Evolutionary conservation across 2,329 filamentous ascomycete genomes (phyloP).

Genomic region (Didymella arachidicola): DNA sequence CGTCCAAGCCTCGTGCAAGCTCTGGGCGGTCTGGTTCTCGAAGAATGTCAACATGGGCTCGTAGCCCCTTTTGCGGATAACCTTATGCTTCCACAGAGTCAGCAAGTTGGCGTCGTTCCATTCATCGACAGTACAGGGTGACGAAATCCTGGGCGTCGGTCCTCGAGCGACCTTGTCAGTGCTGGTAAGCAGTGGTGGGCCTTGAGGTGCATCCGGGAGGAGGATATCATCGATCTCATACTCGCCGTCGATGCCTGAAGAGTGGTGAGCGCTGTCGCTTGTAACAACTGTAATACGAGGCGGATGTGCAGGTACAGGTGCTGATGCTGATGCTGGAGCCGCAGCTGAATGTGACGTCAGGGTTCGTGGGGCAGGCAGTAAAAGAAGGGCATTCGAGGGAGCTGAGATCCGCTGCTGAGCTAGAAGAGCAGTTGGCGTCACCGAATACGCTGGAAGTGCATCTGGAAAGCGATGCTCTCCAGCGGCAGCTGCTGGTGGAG

Average conservation of each 20-base stretch:
- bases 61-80: constrained; percentile 13
- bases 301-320: background rate
- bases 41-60: constrained; percentile 6
- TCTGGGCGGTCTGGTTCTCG: background rate
- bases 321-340: background rate
- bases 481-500: background rate
- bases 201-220: background rate
- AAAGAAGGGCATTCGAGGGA: background rate
- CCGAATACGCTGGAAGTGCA: background rate
- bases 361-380: background rate
- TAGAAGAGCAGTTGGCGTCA: background rate
- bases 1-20: constrained; percentile 1
- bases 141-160: background rate
- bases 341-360: background rate
- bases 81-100: constrained; percentile 9
- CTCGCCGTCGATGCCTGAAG: constrained; percentile 2
- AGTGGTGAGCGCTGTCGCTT: background rate
- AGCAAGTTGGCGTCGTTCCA: constrained; percentile 11
- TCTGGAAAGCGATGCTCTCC: background rate
- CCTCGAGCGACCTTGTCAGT: background rate
- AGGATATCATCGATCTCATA: background rate
- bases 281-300: background rate
- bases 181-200: background rate
- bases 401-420: background rate
- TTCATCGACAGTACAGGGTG: background rate